Base-by-base conservation (phyloP, 2,329 filamentous ascomycete genomes). In the Pseudogymnoascus sp. region DNA sequence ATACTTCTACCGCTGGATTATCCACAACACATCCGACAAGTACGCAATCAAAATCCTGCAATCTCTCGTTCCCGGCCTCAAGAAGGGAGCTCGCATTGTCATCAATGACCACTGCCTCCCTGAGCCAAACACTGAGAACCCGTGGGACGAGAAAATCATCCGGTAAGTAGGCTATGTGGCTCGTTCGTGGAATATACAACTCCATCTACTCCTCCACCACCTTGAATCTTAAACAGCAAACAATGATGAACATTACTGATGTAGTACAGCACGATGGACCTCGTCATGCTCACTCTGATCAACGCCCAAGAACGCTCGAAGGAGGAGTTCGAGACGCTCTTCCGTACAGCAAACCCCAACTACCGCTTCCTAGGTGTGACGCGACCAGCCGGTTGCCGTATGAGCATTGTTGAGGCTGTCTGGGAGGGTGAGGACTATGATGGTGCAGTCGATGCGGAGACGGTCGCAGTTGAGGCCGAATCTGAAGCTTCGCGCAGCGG, bases 41-140 rank as follows among this genome's bases (percentile, higher is more conserved):
- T 71, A 76, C 59, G 69, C 69, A 4, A 66, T 73, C 21, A 67
- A 68, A 31, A 80, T 85, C 40, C 72, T 82, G 38, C 75, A 76
- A 64, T 78, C 77, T 18, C 74, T 86, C 7, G 72, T 83, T 1
- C 82, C 83, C 1, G 79, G 83, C 35, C 72, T 86, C 60, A 82
- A 85, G 71, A 78, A 81, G 1, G 79, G 84, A 16, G 77, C 82
- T 9, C 74, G 78, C 58, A 18, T 55, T 55, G 45, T 55, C n/a
- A 78, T 79, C 61, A 79, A 79, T 62, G 76, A 79, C 63, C 75
- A 80, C 65, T 81, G 79, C 65, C 69, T 81, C 1, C 71, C 74
- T 0, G 73, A 76, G 28, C 70, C 74, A 0, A 76, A 76, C 0
- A 67, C 65, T 2, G 77, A 80, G 65, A 73, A 71, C 21, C 68